Evolutionary conservation across 768 basidiomycete genomes (phyloP).

Genomic region (Crepidotus variabilis): DNA sequence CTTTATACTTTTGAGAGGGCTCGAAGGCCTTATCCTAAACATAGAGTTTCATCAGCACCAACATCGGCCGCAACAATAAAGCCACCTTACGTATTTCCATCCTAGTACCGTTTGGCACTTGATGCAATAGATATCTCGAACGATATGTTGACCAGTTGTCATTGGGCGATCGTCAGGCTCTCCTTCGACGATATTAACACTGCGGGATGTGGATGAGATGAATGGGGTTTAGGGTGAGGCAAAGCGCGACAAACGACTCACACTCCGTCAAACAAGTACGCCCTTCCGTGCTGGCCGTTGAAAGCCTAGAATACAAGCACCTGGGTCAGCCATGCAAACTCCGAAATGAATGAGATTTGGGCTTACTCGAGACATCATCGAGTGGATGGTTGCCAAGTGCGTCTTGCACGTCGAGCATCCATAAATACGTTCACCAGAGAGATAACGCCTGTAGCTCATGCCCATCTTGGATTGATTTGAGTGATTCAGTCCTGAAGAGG

Average conservation of each 20-base stretch:
- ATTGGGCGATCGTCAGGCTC: slow-evolving; percentile 89
- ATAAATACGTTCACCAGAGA: slow-evolving; percentile 81
- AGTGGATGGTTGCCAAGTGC: slow-evolving; percentile 87
- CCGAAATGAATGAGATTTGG: slow-evolving; percentile 9
- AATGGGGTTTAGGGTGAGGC: slow-evolving; percentile 5
- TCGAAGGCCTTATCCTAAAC: slow-evolving; percentile 91
- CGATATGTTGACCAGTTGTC: slow-evolving; percentile 96
- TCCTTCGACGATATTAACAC: slow-evolving; percentile 90
- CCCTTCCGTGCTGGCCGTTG: slow-evolving; percentile 94
- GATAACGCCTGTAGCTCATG: slow-evolving; percentile 85
- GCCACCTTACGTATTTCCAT: slow-evolving; percentile 91
- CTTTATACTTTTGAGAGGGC: slow-evolving; percentile 91
- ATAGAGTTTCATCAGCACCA: slow-evolving; percentile 6
- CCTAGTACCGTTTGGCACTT: slow-evolving; percentile 86
- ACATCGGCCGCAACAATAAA: slow-evolving; percentile 2
- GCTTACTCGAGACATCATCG: slow-evolving; percentile 85
- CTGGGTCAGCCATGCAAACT: slow-evolving; percentile 8
- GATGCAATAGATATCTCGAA: slow-evolving; percentile 91
- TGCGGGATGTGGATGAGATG: slow-evolving; percentile 27
- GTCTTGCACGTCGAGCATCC: slow-evolving; percentile 86
- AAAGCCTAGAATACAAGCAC: slow-evolving; percentile 64
- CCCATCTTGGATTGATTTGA: slow-evolving; percentile 58
- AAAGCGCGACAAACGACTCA: slow-evolving; percentile 38
- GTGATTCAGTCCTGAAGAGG: slow-evolving; percentile 31
- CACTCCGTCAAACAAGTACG: slow-evolving; percentile 94